Percentiles rank a stretch among this genome's conserved stretches.
Evolutionary conservation across 2,329 filamentous ascomycete species (phyloP).

Genomic region (Geosmithia flava): DNA sequence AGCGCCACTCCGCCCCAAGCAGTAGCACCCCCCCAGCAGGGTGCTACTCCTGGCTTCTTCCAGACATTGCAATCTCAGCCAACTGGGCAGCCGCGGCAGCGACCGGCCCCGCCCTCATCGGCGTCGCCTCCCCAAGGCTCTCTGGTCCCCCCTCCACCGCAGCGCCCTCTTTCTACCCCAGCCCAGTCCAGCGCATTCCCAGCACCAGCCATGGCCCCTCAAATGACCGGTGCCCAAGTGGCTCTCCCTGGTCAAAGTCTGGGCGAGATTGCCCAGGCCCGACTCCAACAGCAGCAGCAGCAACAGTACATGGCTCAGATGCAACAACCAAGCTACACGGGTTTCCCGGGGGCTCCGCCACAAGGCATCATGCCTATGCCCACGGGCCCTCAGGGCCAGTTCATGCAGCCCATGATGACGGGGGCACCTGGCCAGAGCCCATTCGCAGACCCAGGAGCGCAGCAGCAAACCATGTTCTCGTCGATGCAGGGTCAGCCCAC

Average conservation of each 20-base stretch:
- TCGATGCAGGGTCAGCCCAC: conserved; percentile 51
- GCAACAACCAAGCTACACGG: conserved; percentile 21
- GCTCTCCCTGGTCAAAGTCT: conserved; percentile 67
- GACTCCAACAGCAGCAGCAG: conserved; percentile 48
- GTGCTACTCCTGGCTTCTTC: conserved; percentile 49
- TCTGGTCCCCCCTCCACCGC: conserved; percentile 64
- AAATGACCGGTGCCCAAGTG: conserved; percentile 66
- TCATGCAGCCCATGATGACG: conserved; percentile 38
- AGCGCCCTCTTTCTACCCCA: conserved; percentile 76
- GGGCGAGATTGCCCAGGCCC: conserved; percentile 56
- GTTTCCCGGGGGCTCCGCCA: conserved; percentile 18
- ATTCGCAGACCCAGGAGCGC: conserved; percentile 19
- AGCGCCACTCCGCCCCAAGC: not conserved
- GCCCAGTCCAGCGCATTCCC: conserved; percentile 62
- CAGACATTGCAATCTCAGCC: conserved; percentile 32
- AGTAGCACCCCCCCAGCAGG: conserved; percentile 29
- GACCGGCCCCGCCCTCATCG: conserved; percentile 55
- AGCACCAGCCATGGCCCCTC: conserved; percentile 65
- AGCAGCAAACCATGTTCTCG: conserved; percentile 23
- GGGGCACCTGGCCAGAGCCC: conserved; percentile 25
- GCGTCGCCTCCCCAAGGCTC: conserved; percentile 44
- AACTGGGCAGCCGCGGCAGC: conserved; percentile 39
- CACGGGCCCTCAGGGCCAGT: conserved; percentile 13
- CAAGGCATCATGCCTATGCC: conserved; percentile 25
- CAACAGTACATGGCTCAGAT: conserved; percentile 25